phyloP scores from a whole-genome alignment of 1,284 basidiomycete species.

The Ceratobasidium sp. region DNA sequence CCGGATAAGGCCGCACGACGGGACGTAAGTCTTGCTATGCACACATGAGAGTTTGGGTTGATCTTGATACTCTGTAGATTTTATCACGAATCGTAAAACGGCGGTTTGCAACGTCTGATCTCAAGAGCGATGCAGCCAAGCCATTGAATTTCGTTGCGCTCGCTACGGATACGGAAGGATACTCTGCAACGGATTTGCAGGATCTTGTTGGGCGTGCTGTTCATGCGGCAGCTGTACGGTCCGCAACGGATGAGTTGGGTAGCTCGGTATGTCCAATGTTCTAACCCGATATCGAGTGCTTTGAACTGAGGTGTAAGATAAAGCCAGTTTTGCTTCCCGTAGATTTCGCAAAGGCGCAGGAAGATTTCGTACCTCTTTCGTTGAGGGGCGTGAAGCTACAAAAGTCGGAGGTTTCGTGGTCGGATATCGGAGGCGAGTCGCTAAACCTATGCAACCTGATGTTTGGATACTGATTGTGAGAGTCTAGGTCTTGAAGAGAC shows the following conservation, averaged over 20 bases:
- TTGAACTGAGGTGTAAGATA: not conserved
- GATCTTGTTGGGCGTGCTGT: conserved; percentile 90
- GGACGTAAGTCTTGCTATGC: conserved; percentile 67
- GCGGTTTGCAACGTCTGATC: conserved; percentile 60
- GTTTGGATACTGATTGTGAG: not conserved
- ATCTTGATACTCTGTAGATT: conserved; percentile 65
- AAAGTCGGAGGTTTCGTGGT: conserved; percentile 90
- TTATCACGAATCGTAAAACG: conserved; percentile 72
- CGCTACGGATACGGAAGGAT: conserved; percentile 92
- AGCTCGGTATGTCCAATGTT: conserved; percentile 9
- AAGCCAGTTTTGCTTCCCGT: conserved; percentile 61
- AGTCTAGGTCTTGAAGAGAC: conserved; percentile 80
- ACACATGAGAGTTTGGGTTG: not conserved
- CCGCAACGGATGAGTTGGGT: conserved; percentile 53
- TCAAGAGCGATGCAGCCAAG: conserved; percentile 63
- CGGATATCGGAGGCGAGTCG: conserved; percentile 88
- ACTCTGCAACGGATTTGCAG: conserved; percentile 87
- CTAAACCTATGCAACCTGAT: not conserved
- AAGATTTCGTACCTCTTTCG: conserved; percentile 90
- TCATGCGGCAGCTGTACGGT: conserved; percentile 85
- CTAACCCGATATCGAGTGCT: not conserved
- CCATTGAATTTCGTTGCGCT: conserved; percentile 84
- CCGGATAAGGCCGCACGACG: conserved; percentile 83
- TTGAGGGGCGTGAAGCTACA: conserved; percentile 91
- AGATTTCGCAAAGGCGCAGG: conserved; percentile 87